phyloP scores from a whole-genome alignment of 441 rosid genomes.

The Raphanus hybrid region DNA sequence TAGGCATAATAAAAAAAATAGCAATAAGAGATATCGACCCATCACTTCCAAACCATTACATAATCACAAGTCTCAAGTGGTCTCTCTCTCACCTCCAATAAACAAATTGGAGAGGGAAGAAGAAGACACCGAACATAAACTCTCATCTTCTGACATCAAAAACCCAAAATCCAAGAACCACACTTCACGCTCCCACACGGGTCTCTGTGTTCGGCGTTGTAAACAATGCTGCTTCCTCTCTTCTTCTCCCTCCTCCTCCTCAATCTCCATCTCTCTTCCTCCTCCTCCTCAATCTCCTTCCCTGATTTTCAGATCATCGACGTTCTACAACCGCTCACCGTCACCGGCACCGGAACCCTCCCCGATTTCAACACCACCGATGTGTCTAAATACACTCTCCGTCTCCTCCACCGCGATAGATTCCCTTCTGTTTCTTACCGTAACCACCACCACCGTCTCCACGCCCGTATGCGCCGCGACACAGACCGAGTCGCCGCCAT shows the following conservation, averaged over 20 bases:
- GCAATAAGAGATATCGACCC: constrained; percentile 32
- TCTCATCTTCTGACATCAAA: constrained; percentile 27
- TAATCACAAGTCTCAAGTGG: constrained; percentile 30
- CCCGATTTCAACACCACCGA: constrained; percentile 39
- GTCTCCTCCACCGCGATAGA: constrained; percentile 72
- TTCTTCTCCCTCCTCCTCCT: constrained; percentile 26
- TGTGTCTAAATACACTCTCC: constrained; percentile 44
- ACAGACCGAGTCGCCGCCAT: constrained; percentile 58
- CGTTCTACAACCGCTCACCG: constrained; percentile 50
- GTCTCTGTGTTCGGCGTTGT: constrained; percentile 31
- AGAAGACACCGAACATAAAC: constrained; percentile 23
- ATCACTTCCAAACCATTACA: constrained; percentile 18
- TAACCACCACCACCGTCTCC: constrained; percentile 55
- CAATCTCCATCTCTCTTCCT: constrained; percentile 30
- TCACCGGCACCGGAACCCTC: constrained; percentile 28
- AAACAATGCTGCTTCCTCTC: constrained; percentile 44
- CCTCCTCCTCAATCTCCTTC: constrained; percentile 43
- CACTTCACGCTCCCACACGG: constrained; percentile 24
- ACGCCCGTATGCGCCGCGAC: constrained; percentile 74
- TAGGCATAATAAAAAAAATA: constrained; percentile 3
- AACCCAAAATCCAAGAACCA: constrained; percentile 35
- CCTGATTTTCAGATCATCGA: constrained; percentile 68
- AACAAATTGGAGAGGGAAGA: background rate
- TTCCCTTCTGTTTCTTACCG: constrained; percentile 36
- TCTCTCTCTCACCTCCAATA: background rate